A percentile compares a stretch with the other conserved stretches of the same genome.
phyloP scores from a whole-genome alignment of 208 protist genomes.

The Trypanosoma conorhini region DNA sequence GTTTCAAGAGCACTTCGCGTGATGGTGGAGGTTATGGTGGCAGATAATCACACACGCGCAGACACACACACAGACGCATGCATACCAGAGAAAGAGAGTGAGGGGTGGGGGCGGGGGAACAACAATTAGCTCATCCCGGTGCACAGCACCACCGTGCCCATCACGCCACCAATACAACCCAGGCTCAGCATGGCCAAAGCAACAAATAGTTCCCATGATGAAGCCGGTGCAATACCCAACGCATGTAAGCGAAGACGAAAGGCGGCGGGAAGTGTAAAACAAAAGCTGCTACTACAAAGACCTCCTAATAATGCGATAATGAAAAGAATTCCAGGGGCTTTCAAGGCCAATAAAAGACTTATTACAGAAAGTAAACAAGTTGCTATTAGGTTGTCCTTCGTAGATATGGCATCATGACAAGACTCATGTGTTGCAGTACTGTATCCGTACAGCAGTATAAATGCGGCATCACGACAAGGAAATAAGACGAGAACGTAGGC shows the following conservation, averaged over 20 bases:
- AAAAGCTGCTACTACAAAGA: conserved; percentile 71
- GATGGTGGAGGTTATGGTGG: too few relatives aligned
- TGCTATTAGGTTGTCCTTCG: conserved; percentile 38
- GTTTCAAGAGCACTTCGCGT: too few relatives aligned
- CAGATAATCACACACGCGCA: too few relatives aligned
- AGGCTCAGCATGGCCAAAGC: conserved; percentile 51
- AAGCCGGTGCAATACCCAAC: conserved; percentile 42
- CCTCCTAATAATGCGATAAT: conserved; percentile 68
- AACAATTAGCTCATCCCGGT: conserved; percentile 9
- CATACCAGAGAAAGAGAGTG: too few relatives aligned
- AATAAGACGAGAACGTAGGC: conserved; percentile 73
- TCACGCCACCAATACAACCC: conserved; percentile 40
- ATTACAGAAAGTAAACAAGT: conserved; percentile 43
- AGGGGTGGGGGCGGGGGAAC: too few relatives aligned
- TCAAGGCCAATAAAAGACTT: conserved; percentile 48
- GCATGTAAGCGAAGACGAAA: conserved; percentile 60
- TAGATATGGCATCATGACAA: conserved; percentile 24
- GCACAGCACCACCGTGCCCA: conserved; percentile 45
- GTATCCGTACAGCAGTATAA: conserved; percentile 60
- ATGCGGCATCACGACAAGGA: conserved; percentile 59
- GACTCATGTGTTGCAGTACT: conserved; percentile 20
- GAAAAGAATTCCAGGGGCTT: conserved; percentile 54
- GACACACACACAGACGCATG: too few relatives aligned
- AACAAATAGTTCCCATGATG: conserved; percentile 30
- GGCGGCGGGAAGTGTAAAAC: conserved; percentile 65